phyloP scores from a whole-genome alignment of 768 basidiomycete species.

The Mycena chlorophos region DNA sequence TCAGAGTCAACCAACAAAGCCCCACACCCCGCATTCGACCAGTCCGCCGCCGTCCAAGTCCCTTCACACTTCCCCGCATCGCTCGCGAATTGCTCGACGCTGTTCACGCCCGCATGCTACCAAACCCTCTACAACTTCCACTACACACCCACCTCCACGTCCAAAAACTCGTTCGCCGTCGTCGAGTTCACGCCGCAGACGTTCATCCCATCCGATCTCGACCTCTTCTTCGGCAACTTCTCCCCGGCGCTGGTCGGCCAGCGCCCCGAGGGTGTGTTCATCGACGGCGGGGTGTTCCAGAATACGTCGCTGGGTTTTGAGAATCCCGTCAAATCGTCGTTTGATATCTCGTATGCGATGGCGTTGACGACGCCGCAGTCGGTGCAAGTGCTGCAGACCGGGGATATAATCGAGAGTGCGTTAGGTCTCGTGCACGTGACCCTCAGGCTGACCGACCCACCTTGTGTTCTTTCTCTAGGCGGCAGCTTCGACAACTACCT shows the following conservation, averaged over 20 bases:
- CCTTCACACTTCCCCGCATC: constrained; percentile 27
- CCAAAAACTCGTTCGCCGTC: constrained; percentile 40
- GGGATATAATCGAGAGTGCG: constrained; percentile 42
- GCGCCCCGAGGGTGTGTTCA: constrained; percentile 30
- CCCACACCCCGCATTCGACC: too few species aligned
- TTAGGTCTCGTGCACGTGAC: background rate
- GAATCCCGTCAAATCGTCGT: constrained; percentile 54
- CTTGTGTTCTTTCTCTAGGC: constrained; percentile 25
- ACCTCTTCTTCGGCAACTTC: constrained; percentile 42
- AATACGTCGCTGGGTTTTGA: constrained; percentile 40
- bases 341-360: constrained; percentile 61
- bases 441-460: background rate
- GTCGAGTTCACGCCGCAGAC: constrained; percentile 56
- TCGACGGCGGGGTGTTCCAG: constrained; percentile 51
- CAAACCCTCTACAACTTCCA: constrained; percentile 39
- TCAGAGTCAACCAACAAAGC: too few species aligned
- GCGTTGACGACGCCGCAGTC: constrained; percentile 40
- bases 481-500: constrained; percentile 51
- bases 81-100: constrained; percentile 29
- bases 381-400: constrained; percentile 46
- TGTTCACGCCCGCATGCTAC: constrained; percentile 40
- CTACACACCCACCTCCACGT: constrained; percentile 30
- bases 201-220: constrained; percentile 45
- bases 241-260: constrained; percentile 33
- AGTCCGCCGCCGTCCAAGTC: constrained; percentile 27